Percentiles rank a stretch among this genome's conserved stretches.
phyloP scores from a whole-genome alignment of 306 rosid species.

The Boehmeria nivea region DNA sequence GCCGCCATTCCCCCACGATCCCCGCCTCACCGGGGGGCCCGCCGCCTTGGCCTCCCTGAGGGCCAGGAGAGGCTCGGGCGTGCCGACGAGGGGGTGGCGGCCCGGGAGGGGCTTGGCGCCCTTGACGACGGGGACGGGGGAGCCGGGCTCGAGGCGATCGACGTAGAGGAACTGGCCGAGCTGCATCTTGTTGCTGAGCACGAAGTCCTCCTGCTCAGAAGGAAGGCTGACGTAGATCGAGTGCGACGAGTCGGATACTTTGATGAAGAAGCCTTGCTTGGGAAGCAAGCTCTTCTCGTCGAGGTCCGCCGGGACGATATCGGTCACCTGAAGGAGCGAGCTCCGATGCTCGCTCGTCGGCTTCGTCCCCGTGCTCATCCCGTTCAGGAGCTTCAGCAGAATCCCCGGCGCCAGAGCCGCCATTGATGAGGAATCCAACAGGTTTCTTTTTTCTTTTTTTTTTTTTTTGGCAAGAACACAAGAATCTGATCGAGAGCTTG shows the following conservation, averaged over 20 bases:
- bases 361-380: slow-evolving; percentile 55
- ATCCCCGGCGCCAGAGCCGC: slow-evolving; percentile 85
- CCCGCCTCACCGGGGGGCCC: slow-evolving; percentile 43
- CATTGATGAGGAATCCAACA: slow-evolving; percentile 24
- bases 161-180: slow-evolving; percentile 86
- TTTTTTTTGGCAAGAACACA: too few relatives aligned
- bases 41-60: slow-evolving; percentile 8
- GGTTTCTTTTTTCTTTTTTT: too few relatives aligned
- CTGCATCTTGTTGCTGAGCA: slow-evolving; percentile 84
- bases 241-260: slow-evolving; percentile 81
- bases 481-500: too few relatives aligned
- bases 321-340: slow-evolving; percentile 83
- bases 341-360: slow-evolving; percentile 76
- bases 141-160: slow-evolving; percentile 70
- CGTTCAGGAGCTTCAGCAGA: slow-evolving; percentile 66
- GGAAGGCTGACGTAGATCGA: slow-evolving; percentile 77
- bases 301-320: slow-evolving; percentile 84
- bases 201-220: slow-evolving; percentile 69
- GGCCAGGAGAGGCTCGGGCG: slow-evolving; percentile 76
- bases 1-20: slow-evolving; percentile 70
- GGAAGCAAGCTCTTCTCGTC: slow-evolving; percentile 77
- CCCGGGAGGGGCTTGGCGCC: slow-evolving; percentile 88
- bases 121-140: slow-evolving; percentile 65
- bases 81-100: slow-evolving; percentile 74
- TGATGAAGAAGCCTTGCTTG: slow-evolving; percentile 75